A percentile compares a stretch with the other conserved stretches of the same genome.
These are phyloP conservation scores for Pythium volutum DNA, from an alignment of 352 stramenopile genomes.

Conservation along the genomic window DNA sequence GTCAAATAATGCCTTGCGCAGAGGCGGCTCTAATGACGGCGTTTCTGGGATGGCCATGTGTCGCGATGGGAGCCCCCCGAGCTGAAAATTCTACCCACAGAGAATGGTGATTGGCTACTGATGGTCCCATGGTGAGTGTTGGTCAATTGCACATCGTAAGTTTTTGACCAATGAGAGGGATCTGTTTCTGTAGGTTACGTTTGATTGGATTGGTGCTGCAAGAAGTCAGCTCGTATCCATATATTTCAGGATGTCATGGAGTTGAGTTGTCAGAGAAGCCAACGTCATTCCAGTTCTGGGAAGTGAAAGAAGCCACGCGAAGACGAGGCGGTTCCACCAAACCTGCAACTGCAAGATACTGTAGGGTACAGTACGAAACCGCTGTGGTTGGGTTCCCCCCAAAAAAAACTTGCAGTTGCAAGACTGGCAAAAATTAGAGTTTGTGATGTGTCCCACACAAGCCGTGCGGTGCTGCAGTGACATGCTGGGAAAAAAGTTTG, in stretches of 20 bases:
- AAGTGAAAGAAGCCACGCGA: too few relatives aligned
- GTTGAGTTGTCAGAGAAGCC: neutral
- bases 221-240: conserved; percentile 13
- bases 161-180: conserved; percentile 18
- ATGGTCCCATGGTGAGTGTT: conserved; percentile 25
- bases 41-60: conserved; percentile 19
- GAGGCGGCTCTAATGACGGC: neutral
- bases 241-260: conserved; percentile 3
- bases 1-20: neutral
- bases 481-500: neutral
- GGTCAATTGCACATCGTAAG: conserved; percentile 21
- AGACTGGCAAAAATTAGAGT: neutral
- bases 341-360: too few relatives aligned
- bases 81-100: conserved; percentile 36
- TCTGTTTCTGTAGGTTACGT: conserved; percentile 2
- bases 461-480: too few relatives aligned
- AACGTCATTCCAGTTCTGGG: neutral
- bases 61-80: neutral
- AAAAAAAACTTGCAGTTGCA: neutral
- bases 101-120: conserved; percentile 30
- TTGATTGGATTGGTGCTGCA: conserved; percentile 23
- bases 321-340: too few relatives aligned
- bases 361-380: too few relatives aligned
- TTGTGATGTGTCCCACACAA: neutral
- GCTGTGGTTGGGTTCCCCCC: too few relatives aligned